A percentile compares a stretch with the other conserved stretches of the same genome.
phyloP scores from a whole-genome alignment of 345 rosid genomes.

The Melaleuca alternifolia region DNA sequence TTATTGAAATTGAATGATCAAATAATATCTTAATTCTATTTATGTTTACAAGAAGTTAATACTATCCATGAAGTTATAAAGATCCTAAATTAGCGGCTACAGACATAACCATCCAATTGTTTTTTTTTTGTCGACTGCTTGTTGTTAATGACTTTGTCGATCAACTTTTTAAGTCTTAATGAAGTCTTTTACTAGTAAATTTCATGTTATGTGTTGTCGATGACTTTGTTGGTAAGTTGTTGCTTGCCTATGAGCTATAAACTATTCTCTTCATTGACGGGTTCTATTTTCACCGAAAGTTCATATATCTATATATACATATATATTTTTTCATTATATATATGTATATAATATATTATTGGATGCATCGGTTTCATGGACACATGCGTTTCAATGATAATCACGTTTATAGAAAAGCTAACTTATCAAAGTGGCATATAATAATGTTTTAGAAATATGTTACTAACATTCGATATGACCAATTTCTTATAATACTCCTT shows the following conservation, averaged over 20 bases:
- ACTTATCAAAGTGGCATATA: neutral
- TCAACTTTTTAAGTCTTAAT: neutral
- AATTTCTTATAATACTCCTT: neutral
- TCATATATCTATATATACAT: no score
- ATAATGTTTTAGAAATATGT: neutral
- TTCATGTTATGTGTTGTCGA: neutral
- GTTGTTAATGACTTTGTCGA: neutral
- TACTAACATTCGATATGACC: neutral
- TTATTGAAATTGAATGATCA: neutral
- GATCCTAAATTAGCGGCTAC: neutral
- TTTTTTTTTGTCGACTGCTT: neutral
- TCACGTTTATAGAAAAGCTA: neutral
- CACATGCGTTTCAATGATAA: neutral
- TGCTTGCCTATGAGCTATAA: neutral
- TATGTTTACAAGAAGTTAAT: neutral
- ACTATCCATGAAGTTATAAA: neutral
- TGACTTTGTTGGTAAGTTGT: neutral
- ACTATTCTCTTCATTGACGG: neutral
- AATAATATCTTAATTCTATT: neutral
- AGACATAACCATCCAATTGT: neutral
- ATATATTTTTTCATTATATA: no score
- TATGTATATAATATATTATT: neutral
- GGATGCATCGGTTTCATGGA: neutral
- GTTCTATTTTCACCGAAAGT: neutral
- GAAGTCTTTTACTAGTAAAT: neutral